Percentiles rank a stretch among this genome's conserved stretches.
Conservation (phyloP, 148 eudicot genomes). For the Suaeda aralocaspica region DNA sequence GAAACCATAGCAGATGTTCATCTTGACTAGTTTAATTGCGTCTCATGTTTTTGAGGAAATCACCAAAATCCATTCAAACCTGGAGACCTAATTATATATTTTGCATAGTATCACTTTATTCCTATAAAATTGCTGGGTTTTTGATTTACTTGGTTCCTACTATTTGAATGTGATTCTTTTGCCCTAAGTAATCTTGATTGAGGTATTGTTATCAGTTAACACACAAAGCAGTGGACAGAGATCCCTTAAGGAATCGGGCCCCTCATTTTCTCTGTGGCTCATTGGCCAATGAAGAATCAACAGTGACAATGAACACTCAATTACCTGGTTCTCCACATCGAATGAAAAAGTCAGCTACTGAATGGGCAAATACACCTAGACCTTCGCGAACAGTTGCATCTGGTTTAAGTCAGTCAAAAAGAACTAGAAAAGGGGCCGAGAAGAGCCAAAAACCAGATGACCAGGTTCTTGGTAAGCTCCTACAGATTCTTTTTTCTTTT, state of each 20-base stretch:
- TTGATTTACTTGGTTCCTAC: not conserved
- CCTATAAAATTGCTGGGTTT: too few relatives aligned
- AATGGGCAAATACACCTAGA: slow-evolving; percentile 54
- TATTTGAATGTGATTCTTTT: not conserved
- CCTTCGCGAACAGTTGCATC: slow-evolving; percentile 41
- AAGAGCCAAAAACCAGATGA: slow-evolving; percentile 28
- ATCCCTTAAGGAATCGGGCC: slow-evolving; percentile 53
- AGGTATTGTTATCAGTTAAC: slow-evolving; percentile 48
- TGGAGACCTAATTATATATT: not conserved
- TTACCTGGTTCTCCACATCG: slow-evolving; percentile 39
- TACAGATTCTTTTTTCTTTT: not conserved
- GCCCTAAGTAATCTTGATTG: not conserved
- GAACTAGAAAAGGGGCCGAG: slow-evolving; percentile 35
- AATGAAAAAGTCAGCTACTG: slow-evolving; percentile 49
- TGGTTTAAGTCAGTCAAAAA: slow-evolving; percentile 40
- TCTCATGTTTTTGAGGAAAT: too few relatives aligned
- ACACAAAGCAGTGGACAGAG: slow-evolving; percentile 59
- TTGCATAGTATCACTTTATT: too few relatives aligned
- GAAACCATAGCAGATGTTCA: not conserved
- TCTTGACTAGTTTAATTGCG: not conserved
- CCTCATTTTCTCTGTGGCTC: slow-evolving; percentile 84
- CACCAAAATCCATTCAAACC: not conserved
- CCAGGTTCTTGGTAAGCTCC: slow-evolving; percentile 40
- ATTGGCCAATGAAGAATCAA: slow-evolving; percentile 47
- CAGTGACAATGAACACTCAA: slow-evolving; percentile 43